Percentiles rank a stretch among this genome's conserved stretches.
Evolutionary conservation across 768 basidiomycete species (phyloP).

Genomic region (Mrakia gelida): DNA sequence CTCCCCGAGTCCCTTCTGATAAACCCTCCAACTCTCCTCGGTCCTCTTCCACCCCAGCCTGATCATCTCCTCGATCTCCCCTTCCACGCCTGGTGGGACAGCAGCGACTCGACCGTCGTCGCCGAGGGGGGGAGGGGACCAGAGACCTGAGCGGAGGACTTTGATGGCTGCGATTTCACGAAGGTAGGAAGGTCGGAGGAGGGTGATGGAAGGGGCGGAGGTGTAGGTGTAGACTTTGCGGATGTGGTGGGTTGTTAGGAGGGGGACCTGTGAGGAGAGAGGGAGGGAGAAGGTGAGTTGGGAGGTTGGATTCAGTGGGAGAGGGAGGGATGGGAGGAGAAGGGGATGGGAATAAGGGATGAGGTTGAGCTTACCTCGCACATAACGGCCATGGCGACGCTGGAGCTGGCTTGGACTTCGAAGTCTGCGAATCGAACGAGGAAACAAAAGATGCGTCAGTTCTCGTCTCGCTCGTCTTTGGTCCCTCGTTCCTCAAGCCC

Average conservation of each 20-base stretch:
- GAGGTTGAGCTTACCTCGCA: constrained; percentile 43
- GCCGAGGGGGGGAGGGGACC: background rate
- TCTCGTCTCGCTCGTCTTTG: background rate
- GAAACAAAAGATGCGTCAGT: background rate
- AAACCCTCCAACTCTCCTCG: constrained; percentile 11
- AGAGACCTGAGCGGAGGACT: constrained; percentile 42
- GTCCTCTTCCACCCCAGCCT: constrained; percentile 16
- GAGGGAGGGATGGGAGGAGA: background rate
- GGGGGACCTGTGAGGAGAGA: constrained; percentile 39
- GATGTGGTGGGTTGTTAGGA: constrained; percentile 49
- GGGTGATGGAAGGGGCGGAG: constrained; percentile 45
- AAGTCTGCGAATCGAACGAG: constrained; percentile 40
- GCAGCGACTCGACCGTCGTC: background rate
- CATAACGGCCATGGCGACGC: constrained; percentile 48
- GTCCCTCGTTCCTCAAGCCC: background rate
- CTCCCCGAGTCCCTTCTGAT: background rate
- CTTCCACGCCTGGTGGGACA: constrained; percentile 9
- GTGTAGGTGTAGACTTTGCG: constrained; percentile 47
- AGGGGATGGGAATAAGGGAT: background rate
- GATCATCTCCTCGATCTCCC: constrained; percentile 15
- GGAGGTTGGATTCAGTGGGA: background rate
- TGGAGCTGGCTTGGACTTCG: constrained; percentile 48
- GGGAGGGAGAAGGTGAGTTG: constrained; percentile 16
- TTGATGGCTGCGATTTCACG: constrained; percentile 48
- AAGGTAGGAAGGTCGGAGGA: constrained; percentile 49